Conservation (phyloP, 352 stramenopile species). For the Globisporangium megalacanthum region DNA sequence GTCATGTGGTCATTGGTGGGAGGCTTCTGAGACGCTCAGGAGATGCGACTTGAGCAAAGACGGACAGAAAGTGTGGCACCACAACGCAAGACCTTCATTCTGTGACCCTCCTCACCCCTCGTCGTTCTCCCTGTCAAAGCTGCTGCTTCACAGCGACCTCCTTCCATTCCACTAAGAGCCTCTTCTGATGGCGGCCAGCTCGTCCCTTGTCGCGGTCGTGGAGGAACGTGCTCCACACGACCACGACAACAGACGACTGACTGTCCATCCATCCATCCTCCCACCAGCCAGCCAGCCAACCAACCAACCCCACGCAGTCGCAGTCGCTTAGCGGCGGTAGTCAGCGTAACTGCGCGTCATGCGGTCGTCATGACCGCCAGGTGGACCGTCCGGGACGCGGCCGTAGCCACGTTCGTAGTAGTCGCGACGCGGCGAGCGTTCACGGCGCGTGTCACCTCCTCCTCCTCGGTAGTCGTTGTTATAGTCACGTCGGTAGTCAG, state of each 20-base stretch:
- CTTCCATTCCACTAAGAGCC: no score
- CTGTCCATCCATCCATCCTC: neutral
- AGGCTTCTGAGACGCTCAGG: no score
- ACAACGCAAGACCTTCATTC: no score
- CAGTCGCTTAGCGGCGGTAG: slow-evolving; percentile 27
- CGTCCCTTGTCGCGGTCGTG: no score
- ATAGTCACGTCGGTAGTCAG: slow-evolving; percentile 6
- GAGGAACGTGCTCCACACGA: no score
- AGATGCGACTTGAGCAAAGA: no score
- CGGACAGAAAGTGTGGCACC: no score
- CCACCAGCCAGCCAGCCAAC: no score
- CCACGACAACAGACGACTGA: neutral
- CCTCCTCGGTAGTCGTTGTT: slow-evolving; percentile 7
- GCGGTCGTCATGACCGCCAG: slow-evolving; percentile 53
- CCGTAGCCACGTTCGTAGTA: slow-evolving; percentile 26
- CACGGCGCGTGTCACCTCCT: slow-evolving; percentile 8
- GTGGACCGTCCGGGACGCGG: slow-evolving; percentile 11
- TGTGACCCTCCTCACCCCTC: no score
- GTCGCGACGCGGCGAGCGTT: slow-evolving; percentile 11
- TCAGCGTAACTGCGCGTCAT: slow-evolving; percentile 42
- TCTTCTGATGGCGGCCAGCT: neutral
- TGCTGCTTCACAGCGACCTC: no score
- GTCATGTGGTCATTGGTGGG: no score
- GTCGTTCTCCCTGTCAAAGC: neutral
- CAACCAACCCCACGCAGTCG: neutral